Evolutionary conservation across 345 rosid species (phyloP), one percentile per base, ranked within the genome.

Genomic region (Theobroma cacao): DNA sequence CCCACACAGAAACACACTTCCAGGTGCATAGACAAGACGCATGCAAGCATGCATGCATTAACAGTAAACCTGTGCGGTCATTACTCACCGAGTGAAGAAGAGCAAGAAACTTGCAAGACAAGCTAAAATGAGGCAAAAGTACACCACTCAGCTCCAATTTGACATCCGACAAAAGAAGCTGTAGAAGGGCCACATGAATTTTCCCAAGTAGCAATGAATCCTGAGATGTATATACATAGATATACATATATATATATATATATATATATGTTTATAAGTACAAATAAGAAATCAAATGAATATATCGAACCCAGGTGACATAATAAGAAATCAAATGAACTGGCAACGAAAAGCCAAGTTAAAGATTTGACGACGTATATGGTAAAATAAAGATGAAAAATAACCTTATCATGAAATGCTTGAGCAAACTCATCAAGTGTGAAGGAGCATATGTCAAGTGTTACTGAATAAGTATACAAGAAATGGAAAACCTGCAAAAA

Each of bases 401-500:
- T 75, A 77, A 96, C 99, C 99, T 92, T 96, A 75, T 96, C 95
- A 86, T 92, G 93, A 87, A 94, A 94, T 79, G 98, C 92, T 83
- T 91, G 93, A 80, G 94, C 91, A 82, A 96, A 88, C 85, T 91
- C 94, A 78, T 94, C 99, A 66, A 96, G 87, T 34, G 99, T 91
- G 86, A 96, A 96, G 72, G 93, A 86, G 75, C 90, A 85, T 76
- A 88, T 75, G 66, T 90, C 92, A 80, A 90, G 80, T 48, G 71
- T 82, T 66, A 80, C 84, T 34, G 95, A 89, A 80, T 91, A 96
- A 24, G 99, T 96, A 82, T 86, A 96, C 65, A 96, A 88, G 86
- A 96, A 96, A 82, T 92, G 97, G 80, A 94, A 89, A 63, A 89
- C 98, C 99, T 96, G 95, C 85, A 84, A 82, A 80, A 72, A 77